Percentiles rank a stretch among this genome's conserved stretches.
These are phyloP conservation scores for Heliamphora exappendiculata DNA, from an alignment of 148 eudicot species.

Conservation along the genomic window DNA sequence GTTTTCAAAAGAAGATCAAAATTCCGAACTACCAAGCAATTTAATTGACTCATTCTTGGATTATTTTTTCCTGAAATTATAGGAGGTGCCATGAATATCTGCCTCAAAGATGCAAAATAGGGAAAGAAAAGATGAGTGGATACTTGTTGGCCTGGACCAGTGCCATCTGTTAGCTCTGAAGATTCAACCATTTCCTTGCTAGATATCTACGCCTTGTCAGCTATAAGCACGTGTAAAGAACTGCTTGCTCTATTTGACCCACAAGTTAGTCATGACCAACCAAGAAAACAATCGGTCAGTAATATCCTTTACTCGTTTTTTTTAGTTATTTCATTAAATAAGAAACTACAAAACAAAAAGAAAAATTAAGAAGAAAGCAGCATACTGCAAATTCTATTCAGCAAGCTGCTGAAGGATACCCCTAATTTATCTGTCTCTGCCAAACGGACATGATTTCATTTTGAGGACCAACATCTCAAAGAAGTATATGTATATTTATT, in stretches of 20 bases:
- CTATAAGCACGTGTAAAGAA: background rate
- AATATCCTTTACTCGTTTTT: background rate
- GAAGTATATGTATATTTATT: background rate
- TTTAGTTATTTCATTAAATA: too few species aligned
- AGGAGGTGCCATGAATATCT: background rate
- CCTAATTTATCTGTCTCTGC: background rate
- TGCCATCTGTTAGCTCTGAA: background rate
- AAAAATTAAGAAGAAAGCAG: background rate
- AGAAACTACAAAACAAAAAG: too few species aligned
- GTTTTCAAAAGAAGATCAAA: too few species aligned
- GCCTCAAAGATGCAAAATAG: background rate
- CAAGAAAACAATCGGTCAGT: background rate
- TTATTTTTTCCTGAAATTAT: background rate
- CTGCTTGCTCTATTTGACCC: background rate
- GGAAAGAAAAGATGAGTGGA: background rate
- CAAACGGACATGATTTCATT: background rate
- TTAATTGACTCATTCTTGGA: background rate
- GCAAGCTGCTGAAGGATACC: background rate
- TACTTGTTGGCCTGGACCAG: background rate
- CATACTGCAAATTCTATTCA: background rate
- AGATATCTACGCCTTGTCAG: background rate
- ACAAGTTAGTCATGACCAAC: background rate
- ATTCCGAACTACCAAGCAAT: too few species aligned
- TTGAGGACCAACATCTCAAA: background rate
- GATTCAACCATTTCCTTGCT: background rate